Conservation (phyloP, 495 filamentous ascomycete species). For the Aspergillus egyptiacus region DNA sequence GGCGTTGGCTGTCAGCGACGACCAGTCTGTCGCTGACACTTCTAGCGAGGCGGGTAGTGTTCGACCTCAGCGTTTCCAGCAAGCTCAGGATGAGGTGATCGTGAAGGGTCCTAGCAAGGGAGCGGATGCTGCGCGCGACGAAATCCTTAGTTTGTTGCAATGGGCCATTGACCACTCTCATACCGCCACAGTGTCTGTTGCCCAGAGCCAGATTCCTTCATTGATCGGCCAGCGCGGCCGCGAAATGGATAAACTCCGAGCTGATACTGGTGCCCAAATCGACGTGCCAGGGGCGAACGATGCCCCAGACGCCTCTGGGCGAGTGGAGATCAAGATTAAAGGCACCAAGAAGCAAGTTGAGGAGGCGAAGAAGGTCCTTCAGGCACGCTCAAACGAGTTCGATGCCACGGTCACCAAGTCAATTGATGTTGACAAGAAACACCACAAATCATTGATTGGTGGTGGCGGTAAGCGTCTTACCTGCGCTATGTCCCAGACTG, state of each 20-base stretch:
- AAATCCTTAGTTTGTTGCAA: conserved; percentile 78
- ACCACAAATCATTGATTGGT: conserved; percentile 88
- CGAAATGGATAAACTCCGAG: conserved; percentile 83
- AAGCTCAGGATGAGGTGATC: conserved; percentile 82
- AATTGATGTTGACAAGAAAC: conserved; percentile 82
- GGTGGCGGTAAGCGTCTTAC: conserved; percentile 60
- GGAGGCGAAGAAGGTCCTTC: conserved; percentile 79
- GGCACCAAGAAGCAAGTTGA: conserved; percentile 86
- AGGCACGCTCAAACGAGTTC: conserved; percentile 76
- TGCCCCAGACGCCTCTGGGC: conserved; percentile 52
- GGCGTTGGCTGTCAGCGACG: conserved; percentile 58
- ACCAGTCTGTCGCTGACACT: conserved; percentile 60
- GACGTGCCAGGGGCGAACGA: conserved; percentile 72
- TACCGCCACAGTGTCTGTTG: conserved; percentile 71
- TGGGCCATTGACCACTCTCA: conserved; percentile 81
- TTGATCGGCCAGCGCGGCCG: conserved; percentile 85
- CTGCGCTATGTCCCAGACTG: background rate
- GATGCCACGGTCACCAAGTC: conserved; percentile 79
- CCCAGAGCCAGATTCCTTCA: conserved; percentile 79
- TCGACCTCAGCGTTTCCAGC: conserved; percentile 57
- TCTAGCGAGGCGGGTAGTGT: conserved; percentile 60
- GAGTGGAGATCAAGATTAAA: conserved; percentile 80
- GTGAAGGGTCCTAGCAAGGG: conserved; percentile 87
- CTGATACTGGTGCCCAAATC: conserved; percentile 75
- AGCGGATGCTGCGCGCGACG: conserved; percentile 82